Conservation (phyloP, 2,329 filamentous ascomycete species). For the Scytalidium sp. region DNA sequence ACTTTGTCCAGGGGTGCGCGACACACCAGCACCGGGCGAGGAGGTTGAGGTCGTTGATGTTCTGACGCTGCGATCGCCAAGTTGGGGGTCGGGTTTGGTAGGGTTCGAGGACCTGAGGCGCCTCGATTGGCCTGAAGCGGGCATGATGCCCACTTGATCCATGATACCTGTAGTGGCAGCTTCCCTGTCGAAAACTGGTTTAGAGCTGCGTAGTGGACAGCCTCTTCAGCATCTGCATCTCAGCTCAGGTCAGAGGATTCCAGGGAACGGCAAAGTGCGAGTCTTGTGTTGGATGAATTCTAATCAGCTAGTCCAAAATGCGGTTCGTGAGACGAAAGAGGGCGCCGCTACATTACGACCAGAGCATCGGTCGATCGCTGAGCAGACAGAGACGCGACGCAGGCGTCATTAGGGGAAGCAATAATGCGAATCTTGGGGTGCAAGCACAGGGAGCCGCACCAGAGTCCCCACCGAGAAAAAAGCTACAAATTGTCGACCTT, state of each 20-base stretch:
- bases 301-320: not conserved
- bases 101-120: constrained; percentile 3
- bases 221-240: not conserved
- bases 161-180: constrained; percentile 4
- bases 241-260: not conserved
- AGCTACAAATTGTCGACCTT: too few relatives aligned
- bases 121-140: constrained; percentile 3
- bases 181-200: not conserved
- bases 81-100: constrained; percentile 4
- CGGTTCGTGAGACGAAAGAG: not conserved
- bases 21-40: constrained; percentile 11
- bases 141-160: constrained; percentile 13
- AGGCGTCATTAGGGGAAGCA: not conserved
- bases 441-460: too few relatives aligned
- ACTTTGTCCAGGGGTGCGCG: constrained; percentile 7
- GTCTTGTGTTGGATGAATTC: not conserved
- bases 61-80: constrained; percentile 5
- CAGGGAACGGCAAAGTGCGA: not conserved
- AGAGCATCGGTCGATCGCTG: not conserved
- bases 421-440: too few relatives aligned
- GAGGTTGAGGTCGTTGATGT: constrained; percentile 5
- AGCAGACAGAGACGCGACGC: not conserved
- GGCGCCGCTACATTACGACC: not conserved
- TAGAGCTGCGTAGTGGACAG: not conserved
- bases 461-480: too few relatives aligned